Evolutionary conservation across 306 rosid species (phyloP).

Genomic region (Morella rubra): DNA sequence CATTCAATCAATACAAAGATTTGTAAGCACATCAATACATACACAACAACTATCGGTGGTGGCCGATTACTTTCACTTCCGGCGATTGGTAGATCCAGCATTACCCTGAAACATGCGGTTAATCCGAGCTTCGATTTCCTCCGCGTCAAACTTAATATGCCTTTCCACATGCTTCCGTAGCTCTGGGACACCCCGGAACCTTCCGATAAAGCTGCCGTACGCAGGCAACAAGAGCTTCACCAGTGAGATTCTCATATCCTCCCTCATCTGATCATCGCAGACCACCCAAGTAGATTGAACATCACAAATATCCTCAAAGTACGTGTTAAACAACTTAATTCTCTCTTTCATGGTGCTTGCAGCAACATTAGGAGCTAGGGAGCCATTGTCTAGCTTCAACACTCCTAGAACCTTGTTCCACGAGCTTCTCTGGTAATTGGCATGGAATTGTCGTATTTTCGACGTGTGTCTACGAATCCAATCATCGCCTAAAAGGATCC

Average conservation of each 20-base stretch:
- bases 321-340: slow-evolving; percentile 56
- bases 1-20: slow-evolving; percentile 27
- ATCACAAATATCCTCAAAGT: slow-evolving; percentile 72
- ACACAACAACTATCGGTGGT: slow-evolving; percentile 28
- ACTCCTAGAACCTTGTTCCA: slow-evolving; percentile 67
- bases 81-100: slow-evolving; percentile 56
- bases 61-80: slow-evolving; percentile 46
- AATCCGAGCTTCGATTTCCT: slow-evolving; percentile 59
- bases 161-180: slow-evolving; percentile 57
- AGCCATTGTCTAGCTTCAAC: slow-evolving; percentile 60
- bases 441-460: slow-evolving; percentile 61
- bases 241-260: slow-evolving; percentile 61
- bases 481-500: slow-evolving; percentile 71
- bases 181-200: slow-evolving; percentile 58
- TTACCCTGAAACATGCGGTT: slow-evolving; percentile 56
- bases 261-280: slow-evolving; percentile 72
- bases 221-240: slow-evolving; percentile 62
- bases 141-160: slow-evolving; percentile 51
- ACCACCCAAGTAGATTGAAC: slow-evolving; percentile 68
- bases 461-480: slow-evolving; percentile 85
- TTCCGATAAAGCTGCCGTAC: slow-evolving; percentile 58
- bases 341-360: slow-evolving; percentile 73
- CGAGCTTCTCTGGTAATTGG: slow-evolving; percentile 72
- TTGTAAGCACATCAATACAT: slow-evolving; percentile 37
- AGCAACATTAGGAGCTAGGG: slow-evolving; percentile 42